Base-by-base conservation (phyloP, 257 asterid genomes). In the Nicotiana benthamiana region DNA sequence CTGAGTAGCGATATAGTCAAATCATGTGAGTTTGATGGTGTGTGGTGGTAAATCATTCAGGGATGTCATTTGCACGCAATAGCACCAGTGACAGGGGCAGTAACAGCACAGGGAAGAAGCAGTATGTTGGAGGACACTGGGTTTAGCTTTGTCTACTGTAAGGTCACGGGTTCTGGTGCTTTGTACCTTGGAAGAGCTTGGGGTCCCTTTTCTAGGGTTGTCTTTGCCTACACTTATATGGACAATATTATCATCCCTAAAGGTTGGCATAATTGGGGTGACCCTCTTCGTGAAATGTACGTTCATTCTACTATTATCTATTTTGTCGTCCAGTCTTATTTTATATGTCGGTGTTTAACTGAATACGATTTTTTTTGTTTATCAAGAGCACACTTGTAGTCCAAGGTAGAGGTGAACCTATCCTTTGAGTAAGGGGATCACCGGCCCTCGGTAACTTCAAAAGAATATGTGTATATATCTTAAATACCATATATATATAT, bases 231-330 rank as follows among this genome's bases (percentile, higher is more conserved):
- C 75, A 93, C 99, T 6, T 91, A 91, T 67, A 92, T 95, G 97
- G 98, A 93, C 91, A 93, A 93, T 78, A 92, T 93, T 79, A 89
- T 95, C 87, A 89, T 92, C 32, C 99, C 98, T 0, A 92, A 91
- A 82, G 99, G 99, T 24, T 95, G 99, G 99, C 90, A 90, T 81
- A 93, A 93, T 46, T 95, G 98, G 99, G 97, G 97, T 20, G 99
- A 95, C 82, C 99, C 99, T 54, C 88, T 86, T 32, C 86, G 98
- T 54, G 94, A 95, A 88, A 92, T 95, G 99, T 95, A 84, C 83
- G 97, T 83, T 15, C 40, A 34, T 27, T 15, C 36, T 64, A 15
- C 34, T 30, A 30, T 30, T 30, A 30, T 4, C 34, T 30, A 30
- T 30, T 30, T 30, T 6, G 6, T 5, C 0, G 15, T 3, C 56